Base-by-base conservation (phyloP, 352 stramenopile species). In the Phytopythium mirpurense region DNA sequence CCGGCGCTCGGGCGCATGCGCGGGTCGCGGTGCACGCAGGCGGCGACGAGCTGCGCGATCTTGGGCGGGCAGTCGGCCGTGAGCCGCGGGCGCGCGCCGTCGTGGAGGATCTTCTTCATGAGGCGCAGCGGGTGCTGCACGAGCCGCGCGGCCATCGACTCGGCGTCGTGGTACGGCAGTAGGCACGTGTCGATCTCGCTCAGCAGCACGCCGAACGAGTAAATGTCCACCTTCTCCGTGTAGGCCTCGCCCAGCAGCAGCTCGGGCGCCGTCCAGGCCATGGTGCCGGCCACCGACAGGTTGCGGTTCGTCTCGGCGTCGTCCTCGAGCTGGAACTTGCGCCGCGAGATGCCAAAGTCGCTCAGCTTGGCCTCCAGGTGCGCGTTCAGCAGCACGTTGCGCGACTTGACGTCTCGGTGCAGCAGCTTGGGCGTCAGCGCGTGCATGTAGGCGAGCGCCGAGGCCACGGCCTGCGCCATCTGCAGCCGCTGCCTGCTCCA, bases 381-480 rank as follows among this genome's bases (percentile, higher is more conserved):
- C 29, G 65, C 57, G 5, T 68, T 74, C 12, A 95, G 51, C 26
- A 95, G 45, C n/a, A 97, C 73, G 59, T 95, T 97, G 27, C 81
- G 82, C n/a, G 83, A 90, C 56, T 96, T 96, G 32, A 96, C 63
- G 57, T 96, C 86, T 24, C 81, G 83, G 59, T 96, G 86, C 23
- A 96, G 65, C 51, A 95, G 68, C 51, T 87, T 85, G n/a, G 84
- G 85, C 2, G 62, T 74, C 24, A 86, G 59, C 11, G 52, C 68
- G 60, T 96, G 86, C 42, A 97, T 69, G 62, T 94, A 96, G 21
- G 65, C 57, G 41, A 97, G 67, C 14, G 86, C 87, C 24, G 66
- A 71, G 1, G 77, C 82, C 18, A 90, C 57, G 14, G 67, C 64
- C 52, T 76, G 59, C 7, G 82, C 77, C 32, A 92, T 72, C 19